Evolutionary conservation across 2,329 filamentous ascomycete species (phyloP).

Genomic region (Xylaria sp.): DNA sequence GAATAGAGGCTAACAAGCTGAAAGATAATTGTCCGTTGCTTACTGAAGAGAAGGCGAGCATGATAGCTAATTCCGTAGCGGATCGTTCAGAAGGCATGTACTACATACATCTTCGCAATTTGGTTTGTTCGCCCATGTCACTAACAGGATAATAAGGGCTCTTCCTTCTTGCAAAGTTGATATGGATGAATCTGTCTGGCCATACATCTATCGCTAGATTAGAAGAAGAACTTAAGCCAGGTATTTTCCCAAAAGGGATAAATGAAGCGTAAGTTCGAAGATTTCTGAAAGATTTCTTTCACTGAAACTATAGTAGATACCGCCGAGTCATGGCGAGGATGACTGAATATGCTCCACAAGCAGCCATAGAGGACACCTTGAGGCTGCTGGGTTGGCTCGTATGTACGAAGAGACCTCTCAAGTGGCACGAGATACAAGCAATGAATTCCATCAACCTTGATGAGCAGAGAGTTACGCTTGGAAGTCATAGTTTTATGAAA

Average conservation of each 20-base stretch:
- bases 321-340: neutral
- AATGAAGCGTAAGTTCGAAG: neutral
- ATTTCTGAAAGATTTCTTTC: neutral
- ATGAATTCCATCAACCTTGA: constrained; percentile 21
- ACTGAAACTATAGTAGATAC: neutral
- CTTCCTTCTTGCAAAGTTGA: constrained; percentile 16
- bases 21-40: too few species aligned
- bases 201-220: constrained; percentile 8
- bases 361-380: neutral
- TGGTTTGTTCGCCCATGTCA: too few species aligned
- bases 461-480: constrained; percentile 9
- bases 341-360: neutral
- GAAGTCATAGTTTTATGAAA: constrained; percentile 15
- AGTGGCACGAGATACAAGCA: constrained; percentile 23
- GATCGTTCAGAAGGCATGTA: too few species aligned
- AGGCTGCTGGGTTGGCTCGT: constrained; percentile 13
- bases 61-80: too few species aligned
- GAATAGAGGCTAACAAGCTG: too few species aligned
- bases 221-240: constrained; percentile 11
- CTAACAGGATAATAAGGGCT: too few species aligned
- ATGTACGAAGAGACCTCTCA: constrained; percentile 10
- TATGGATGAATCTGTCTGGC: constrained; percentile 11
- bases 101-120: too few species aligned
- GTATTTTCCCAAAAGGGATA: neutral
- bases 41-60: too few species aligned